These are phyloP conservation scores for Bifiguratus adelaidae DNA, from an alignment of 192 early-diverging fungal genomes.

Conservation along the genomic window DNA sequence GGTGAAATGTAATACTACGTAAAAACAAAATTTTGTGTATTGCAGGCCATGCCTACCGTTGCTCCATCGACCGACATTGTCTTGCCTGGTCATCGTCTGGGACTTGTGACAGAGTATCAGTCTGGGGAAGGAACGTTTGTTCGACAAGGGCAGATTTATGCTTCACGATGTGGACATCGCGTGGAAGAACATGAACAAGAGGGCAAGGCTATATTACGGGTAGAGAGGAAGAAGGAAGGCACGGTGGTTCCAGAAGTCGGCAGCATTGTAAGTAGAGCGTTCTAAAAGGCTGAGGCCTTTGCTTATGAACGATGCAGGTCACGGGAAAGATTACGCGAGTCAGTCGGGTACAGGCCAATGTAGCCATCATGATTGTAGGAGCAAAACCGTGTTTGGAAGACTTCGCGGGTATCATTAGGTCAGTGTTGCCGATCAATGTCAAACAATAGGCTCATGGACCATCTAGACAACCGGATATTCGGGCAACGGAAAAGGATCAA, in stretches of 20 bases:
- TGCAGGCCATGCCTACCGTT: slow-evolving; percentile 11
- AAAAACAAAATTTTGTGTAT: too few relatives aligned
- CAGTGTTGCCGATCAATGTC: neutral
- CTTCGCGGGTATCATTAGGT: slow-evolving; percentile 82
- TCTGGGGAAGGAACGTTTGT: slow-evolving; percentile 64
- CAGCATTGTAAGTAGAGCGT: slow-evolving; percentile 33
- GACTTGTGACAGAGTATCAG: slow-evolving; percentile 51
- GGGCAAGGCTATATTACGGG: slow-evolving; percentile 16
- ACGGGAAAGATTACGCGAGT: slow-evolving; percentile 86
- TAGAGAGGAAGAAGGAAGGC: slow-evolving; percentile 51
- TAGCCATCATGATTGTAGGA: slow-evolving; percentile 89
- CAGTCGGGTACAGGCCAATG: slow-evolving; percentile 73
- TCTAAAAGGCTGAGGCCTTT: neutral
- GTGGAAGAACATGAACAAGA: slow-evolving; percentile 3
- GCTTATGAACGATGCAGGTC: slow-evolving; percentile 22
- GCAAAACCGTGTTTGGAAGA: slow-evolving; percentile 69
- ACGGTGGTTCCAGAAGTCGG: slow-evolving; percentile 68
- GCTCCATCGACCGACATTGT: too few relatives aligned
- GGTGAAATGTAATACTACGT: too few relatives aligned
- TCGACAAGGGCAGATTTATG: slow-evolving; percentile 58
- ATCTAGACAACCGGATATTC: slow-evolving; percentile 74
- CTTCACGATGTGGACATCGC: slow-evolving; percentile 42
- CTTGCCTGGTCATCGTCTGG: slow-evolving; percentile 71
- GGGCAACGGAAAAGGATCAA: slow-evolving; percentile 90
- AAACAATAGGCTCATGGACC: neutral